Conservation (phyloP, 768 basidiomycete species). For the Strobilomyces confusus region DNA sequence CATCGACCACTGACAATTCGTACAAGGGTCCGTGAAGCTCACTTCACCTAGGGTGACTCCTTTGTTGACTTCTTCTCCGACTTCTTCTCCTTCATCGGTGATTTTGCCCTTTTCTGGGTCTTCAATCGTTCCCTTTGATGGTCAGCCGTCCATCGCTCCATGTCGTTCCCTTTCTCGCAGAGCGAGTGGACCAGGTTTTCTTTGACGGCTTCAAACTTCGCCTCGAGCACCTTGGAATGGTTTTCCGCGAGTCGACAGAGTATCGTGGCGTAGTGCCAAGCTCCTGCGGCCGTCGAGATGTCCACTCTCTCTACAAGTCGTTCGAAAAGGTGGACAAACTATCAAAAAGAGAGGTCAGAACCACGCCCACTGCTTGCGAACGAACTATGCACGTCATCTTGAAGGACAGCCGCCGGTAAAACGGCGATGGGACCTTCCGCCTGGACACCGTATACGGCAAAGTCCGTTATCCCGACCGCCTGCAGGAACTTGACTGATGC, state of each 20-base stretch:
- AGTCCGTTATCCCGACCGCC: background rate
- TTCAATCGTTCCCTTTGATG: background rate
- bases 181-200: background rate
- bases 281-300: no score
- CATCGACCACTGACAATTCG: no score
- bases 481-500: constrained; percentile 6
- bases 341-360: background rate
- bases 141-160: constrained; percentile 1
- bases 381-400: background rate
- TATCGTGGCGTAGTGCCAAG: no score
- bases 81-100: background rate
- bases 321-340: no score
- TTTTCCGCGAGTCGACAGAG: no score
- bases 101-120: background rate
- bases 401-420: constrained; percentile 1
- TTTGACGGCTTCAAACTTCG: background rate
- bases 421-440: constrained; percentile 1
- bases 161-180: background rate
- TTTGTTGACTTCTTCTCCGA: background rate
- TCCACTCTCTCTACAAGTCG: no score
- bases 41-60: no score
- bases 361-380: no score
- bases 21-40: no score
- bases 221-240: background rate
- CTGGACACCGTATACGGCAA: constrained; percentile 7